Conservation (phyloP, 495 filamentous ascomycete genomes). For the Letharia columbiana region DNA sequence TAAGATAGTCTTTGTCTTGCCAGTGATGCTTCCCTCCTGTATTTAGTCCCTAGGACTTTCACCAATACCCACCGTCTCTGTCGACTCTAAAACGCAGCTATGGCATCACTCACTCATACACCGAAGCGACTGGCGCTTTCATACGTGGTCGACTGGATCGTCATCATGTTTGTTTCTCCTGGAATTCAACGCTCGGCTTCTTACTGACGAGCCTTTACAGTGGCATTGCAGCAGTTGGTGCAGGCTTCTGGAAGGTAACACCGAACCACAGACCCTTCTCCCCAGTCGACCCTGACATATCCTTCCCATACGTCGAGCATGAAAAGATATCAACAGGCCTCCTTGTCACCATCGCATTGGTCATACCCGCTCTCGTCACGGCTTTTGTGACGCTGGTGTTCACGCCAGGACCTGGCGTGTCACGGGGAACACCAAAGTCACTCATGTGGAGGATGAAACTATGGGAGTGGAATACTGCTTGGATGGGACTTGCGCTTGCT, state of each 20-base stretch:
- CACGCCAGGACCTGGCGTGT: constrained; percentile 29
- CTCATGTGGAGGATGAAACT: constrained; percentile 36
- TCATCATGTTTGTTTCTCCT: constrained; percentile 38
- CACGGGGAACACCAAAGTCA: constrained; percentile 18
- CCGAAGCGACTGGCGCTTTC: constrained; percentile 26
- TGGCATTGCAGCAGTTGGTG: constrained; percentile 40
- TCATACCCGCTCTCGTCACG: constrained; percentile 48
- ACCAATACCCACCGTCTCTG: background rate
- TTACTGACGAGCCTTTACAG: constrained; percentile 25
- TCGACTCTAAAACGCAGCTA: background rate
- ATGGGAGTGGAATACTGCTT: constrained; percentile 59
- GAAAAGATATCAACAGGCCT: constrained; percentile 48
- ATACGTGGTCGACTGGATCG: constrained; percentile 47
- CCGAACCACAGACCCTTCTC: constrained; percentile 43
- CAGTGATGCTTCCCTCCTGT: too few relatives aligned
- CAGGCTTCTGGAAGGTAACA: constrained; percentile 32
- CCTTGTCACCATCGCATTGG: constrained; percentile 41
- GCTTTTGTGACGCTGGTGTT: constrained; percentile 42
- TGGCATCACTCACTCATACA: background rate
- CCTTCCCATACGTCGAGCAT: constrained; percentile 44
- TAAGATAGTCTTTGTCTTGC: background rate
- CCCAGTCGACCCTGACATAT: constrained; percentile 47
- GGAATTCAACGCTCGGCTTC: background rate
- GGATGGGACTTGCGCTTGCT: constrained; percentile 53
- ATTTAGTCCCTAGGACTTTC: background rate